Base-by-base conservation (phyloP, 129 eudicot genomes). In the Gnaphalium uliginosum region DNA sequence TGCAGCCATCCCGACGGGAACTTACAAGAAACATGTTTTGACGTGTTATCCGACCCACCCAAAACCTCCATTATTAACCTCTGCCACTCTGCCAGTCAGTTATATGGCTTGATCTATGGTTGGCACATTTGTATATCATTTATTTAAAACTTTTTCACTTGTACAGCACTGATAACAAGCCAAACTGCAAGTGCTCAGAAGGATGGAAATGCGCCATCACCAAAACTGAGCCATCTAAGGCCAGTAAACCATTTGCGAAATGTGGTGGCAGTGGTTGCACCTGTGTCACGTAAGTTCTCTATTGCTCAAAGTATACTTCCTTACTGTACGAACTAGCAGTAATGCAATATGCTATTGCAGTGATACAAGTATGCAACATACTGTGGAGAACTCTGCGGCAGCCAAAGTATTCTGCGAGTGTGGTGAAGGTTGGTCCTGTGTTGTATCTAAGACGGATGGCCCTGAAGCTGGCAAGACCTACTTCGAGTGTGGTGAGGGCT, bases 401-500 rank as follows among this genome's bases (percentile, higher is more conserved):
- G 75, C 74, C 35, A 73, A 79, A 79, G 79, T 69, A 54, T 73
- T 54, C 24, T 79, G 69, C 4, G 69, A 79, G 53, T 73, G 74
- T 56, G 63, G 69, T 79, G 74, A 66, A 78, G 77, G 82, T 23
- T 78, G 82, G 82, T 78, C 72, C 22, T 78, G 77, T 78, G 82
- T 70, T 48, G 72, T 78, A 61, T 27, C 82, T 37, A 71, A 62
- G 30, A 78, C 75, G 0, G 70, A 78, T 10, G 76, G 76, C 24
- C 60, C 81, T 33, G 77, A 78, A 2, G 77, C 82, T 4, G 82
- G 82, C 37, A 78, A 78, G 72, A 70, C 77, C 18, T 78, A 70
- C 64, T 78, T 78, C 30, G 72, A 78, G 72, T 78, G 82, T 1
- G 82, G 78, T 63, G 82, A 78, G 43, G 79, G 83, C 21, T 73